Base-by-base conservation (phyloP, 2,329 filamentous ascomycete species). In the Neopestalotiopsis clavispora region DNA sequence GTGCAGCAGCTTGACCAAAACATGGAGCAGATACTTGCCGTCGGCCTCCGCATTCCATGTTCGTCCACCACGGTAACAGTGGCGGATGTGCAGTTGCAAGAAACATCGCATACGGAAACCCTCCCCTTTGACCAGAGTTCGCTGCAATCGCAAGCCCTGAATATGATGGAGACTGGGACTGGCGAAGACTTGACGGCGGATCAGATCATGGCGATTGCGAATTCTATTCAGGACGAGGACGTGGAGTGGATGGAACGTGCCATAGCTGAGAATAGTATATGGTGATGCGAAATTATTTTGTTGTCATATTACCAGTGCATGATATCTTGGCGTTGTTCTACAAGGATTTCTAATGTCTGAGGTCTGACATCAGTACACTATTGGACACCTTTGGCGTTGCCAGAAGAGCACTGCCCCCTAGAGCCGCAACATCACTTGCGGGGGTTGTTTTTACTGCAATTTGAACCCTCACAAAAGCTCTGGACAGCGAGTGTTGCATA, bases 1-100 rank as follows among this genome's bases (percentile, higher is more conserved):
- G 75, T 87, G 1, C 79, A 83, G 42, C 83, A 84, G 61, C 75
- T 86, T 0, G 79, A 83, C 9, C 77, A 80, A 32, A 80, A 83
- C 75, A 63, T 84, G 2, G 73, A 30, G 6, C 28, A 64, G 23
- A 23, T 49, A 20, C 38, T 30, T 32, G 32, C n/a, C 34, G 30
- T 34, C 28, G 13, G 61, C 13, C 20, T 40, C 40, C 14, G 30
- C 38, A 30, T n/a, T 13, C 61, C 38, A 2, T 32, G 23, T 28
- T 49, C 38, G 4, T 49, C 38, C 6, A 6, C 61, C 40, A 3
- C 23, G n/a, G 20, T 28, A 38, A 14, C 20, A 17, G 61, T 38
- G 34, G n/a, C n/a, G 34, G 20, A 20, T 14, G 20, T 12, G 3
- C 38, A 64, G 20, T 4, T 23, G n/a, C 13, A 10, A 12, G 61